Evolutionary conservation across 352 stramenopile genomes (phyloP).

Genomic region (Pythium monospermum): DNA sequence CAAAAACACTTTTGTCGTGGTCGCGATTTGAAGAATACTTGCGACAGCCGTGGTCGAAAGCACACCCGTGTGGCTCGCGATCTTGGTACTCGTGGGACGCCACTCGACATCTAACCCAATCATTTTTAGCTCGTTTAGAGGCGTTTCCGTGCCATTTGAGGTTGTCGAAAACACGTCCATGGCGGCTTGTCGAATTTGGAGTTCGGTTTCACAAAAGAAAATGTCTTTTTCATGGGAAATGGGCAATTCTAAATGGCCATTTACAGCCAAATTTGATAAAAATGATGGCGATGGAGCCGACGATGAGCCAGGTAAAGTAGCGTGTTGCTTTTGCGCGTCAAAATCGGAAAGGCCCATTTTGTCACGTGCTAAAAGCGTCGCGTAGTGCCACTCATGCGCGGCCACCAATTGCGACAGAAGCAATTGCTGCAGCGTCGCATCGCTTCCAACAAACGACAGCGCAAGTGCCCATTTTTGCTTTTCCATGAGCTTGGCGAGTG

Average conservation of each 20-base stretch:
- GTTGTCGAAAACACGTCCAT: constrained; percentile 28
- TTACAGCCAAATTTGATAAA: constrained; percentile 12
- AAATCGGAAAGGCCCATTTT: constrained; percentile 38
- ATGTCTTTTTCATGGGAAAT: constrained; percentile 22
- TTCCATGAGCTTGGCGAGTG: constrained; percentile 51
- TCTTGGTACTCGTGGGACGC: constrained; percentile 38
- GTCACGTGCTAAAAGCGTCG: constrained; percentile 26
- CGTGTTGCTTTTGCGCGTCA: constrained; percentile 16
- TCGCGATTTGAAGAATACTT: constrained; percentile 63
- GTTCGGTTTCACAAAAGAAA: constrained; percentile 39
- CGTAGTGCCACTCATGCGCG: constrained; percentile 25
- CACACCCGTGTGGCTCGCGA: constrained; percentile 12
- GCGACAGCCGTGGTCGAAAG: constrained; percentile 31
- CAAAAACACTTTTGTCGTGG: constrained; percentile 37
- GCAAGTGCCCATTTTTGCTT: constrained; percentile 58
- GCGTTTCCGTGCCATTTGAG: too few species aligned
- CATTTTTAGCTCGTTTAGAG: too few species aligned
- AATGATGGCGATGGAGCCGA: too few species aligned
- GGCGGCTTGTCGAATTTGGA: constrained; percentile 7
- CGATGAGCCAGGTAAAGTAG: neutral
- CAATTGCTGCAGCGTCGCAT: constrained; percentile 38
- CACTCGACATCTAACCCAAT: constrained; percentile 67
- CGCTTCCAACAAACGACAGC: constrained; percentile 54
- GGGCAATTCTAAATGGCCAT: constrained; percentile 29
- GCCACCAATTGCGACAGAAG: constrained; percentile 43